Base-by-base conservation (phyloP, 2,329 filamentous ascomycete species). In the Aureobasidium sp. region DNA sequence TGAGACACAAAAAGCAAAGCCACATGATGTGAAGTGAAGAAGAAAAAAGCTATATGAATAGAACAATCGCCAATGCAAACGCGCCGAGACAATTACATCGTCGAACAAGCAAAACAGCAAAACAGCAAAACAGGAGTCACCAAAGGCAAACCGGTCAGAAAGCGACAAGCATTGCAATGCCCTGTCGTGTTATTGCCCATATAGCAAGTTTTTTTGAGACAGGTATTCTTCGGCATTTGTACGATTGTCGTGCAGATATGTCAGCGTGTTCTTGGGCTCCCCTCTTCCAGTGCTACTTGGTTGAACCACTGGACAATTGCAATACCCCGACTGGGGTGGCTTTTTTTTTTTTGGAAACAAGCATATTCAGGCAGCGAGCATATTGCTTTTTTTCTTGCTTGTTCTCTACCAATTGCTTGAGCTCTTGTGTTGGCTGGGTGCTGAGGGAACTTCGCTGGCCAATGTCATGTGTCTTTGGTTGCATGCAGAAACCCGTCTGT, bases 161-260 rank as follows among this genome's bases (percentile, higher is more conserved):
- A 27, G 12, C 9, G 11, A 27, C 35, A 50, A 37, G 48, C 31
- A 19, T 15, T 12, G 3, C 8, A 27, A 24, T 7, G 6, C n/a
- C 3, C 29, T 50, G 49, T 14, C 17, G 33, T 39, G 17, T 9
- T n/a, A 17, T 39, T 52, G 31, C 19, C 3, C 15, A 31, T 24
- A 29, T 24, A 11, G 12, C 24, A 37, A 29, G 24, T 39, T 17
- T 53, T 53, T 37, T 17, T 52, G 12, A 9, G n/a, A 39, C 19
- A 37, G 49, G 49, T 52, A 39, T 39, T 39, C 19, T 52, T 39
- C 7, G 31, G 49, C 33, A 33, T 52, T 52, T 52, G 49, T 52
- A n/a, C 49, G 14, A 19, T 37, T 17, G 50, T 54, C 37, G 50
- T 54, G 50, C 50, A 54, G 35, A 54, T 42, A 42, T 54, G 50